A percentile compares a stretch with the other conserved stretches of the same genome.
Evolutionary conservation across 441 rosid genomes (phyloP).

Genomic region (Cnidoscolus chayamansa): DNA sequence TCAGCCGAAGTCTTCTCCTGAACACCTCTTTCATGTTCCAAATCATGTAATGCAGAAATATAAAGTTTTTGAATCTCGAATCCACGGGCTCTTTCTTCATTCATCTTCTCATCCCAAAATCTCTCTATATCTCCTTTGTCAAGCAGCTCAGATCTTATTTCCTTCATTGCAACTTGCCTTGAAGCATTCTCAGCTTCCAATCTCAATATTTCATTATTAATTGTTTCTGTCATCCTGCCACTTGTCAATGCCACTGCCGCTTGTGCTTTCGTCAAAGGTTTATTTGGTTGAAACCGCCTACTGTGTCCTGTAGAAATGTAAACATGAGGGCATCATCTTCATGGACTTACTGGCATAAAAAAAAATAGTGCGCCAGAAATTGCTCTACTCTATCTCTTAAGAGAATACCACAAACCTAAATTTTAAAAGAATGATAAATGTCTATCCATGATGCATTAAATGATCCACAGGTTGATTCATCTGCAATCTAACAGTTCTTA

Average conservation of each 20-base stretch:
- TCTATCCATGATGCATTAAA: not conserved
- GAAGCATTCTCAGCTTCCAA: conserved; percentile 55
- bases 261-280: conserved; percentile 83
- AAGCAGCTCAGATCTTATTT: conserved; percentile 60
- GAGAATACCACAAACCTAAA: not conserved
- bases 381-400: not conserved
- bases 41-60: conserved; percentile 34
- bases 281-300: conserved; percentile 74
- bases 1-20: conserved; percentile 48
- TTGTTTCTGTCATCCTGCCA: conserved; percentile 68
- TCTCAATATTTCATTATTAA: conserved; percentile 53
- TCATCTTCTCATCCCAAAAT: conserved; percentile 62
- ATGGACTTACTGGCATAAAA: conserved; percentile 1
- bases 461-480: not conserved
- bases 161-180: conserved; percentile 56
- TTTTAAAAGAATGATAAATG: not conserved
- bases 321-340: conserved; percentile 11
- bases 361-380: not conserved
- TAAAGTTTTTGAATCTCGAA: conserved; percentile 47
- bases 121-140: conserved; percentile 61
- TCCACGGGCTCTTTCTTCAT: conserved; percentile 49
- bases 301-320: conserved; percentile 56
- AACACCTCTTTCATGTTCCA: conserved; percentile 55
- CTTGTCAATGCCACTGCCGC: conserved; percentile 74
- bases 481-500: not conserved